Evolutionary conservation across 164 flowering plant genomes (phyloP).

Genomic region (Platanus orientalis): DNA sequence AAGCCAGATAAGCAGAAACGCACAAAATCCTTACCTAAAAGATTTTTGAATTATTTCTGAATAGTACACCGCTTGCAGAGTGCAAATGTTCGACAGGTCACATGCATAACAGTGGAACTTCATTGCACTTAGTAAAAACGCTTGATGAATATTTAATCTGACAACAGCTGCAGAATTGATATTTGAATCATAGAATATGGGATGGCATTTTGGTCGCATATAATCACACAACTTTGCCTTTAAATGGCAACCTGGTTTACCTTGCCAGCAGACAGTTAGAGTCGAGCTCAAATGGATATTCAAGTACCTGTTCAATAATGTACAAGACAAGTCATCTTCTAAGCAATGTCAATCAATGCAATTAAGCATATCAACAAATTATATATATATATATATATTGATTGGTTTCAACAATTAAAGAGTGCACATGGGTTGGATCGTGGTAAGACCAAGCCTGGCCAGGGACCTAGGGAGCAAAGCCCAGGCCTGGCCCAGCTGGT

Average conservation of each 20-base stretch:
- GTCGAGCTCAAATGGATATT: constrained; percentile 60
- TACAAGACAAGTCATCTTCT: not conserved
- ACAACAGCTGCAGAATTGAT: constrained; percentile 70
- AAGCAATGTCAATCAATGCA: not conserved
- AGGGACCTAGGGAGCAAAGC: no score
- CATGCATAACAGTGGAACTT: constrained; percentile 74
- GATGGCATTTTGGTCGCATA: constrained; percentile 84
- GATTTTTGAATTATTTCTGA: constrained; percentile 37
- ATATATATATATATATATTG: not conserved
- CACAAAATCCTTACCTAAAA: constrained; percentile 45
- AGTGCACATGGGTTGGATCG: no score
- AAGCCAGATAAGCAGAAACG: no score
- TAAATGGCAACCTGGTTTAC: constrained; percentile 40
- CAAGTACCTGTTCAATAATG: constrained; percentile 51
- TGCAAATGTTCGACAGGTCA: constrained; percentile 35
- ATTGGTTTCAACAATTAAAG: no score
- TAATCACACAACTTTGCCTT: constrained; percentile 49
- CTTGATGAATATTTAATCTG: constrained; percentile 80
- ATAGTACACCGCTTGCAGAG: constrained; percentile 21
- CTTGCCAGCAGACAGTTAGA: constrained; percentile 56
- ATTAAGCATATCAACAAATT: not conserved
- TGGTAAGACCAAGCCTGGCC: no score
- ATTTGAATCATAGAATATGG: constrained; percentile 74
- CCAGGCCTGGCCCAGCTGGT: no score
- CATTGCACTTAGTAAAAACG: constrained; percentile 82